Base-by-base conservation (phyloP, 768 basidiomycete species). In the Hebeloma cylindrosporum region DNA sequence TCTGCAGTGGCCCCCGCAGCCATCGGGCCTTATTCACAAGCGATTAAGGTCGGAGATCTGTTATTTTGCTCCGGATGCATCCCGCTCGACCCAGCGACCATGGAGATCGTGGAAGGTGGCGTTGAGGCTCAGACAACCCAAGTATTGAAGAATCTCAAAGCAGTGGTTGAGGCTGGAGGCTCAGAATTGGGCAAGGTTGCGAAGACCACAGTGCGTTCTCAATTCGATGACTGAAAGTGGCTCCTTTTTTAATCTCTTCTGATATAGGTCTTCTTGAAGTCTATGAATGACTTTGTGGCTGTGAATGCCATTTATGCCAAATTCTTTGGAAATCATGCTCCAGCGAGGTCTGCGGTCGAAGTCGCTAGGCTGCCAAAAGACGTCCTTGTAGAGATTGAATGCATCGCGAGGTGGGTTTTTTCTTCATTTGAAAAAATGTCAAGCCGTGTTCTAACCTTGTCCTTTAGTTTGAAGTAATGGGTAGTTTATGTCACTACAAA, bases 11-110 rank as follows among this genome's bases (percentile, higher is more conserved):
- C 89, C 4, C 80, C 89, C 1, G 74, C 80, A 13, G 88, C 89
- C 0, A 80, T 92, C 48, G 90, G 90, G 0, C 93, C 93, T 23
- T 95, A 95, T 69, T 83, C 81, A 1, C 88, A 95, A 70, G 94
- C 83, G 3, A 79, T 94, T 68, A 88, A 86, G 60, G 76, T 78
- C 40, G 88, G 88, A 39, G 81, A 88, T 55, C 77, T 93, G 47
- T 79, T 97, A 53, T 99, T 95, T 69, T 75, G 83, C 33, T 94
- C 92, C 2, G 95, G 95, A 35, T 88, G 84, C 61, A 86, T 98
- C 58, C 86, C 91, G 2, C 71, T 96, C 44, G 79, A 88, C 59
- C 88, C 93, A 8, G 59, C 68, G 22, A 82, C 81, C 9, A 82
- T 80, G 66, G 70, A 83, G 57, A 68, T 94, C 56, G 85, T 90